A percentile compares a stretch with the other conserved stretches of the same genome.
Evolutionary conservation across 306 rosid genomes (phyloP).

Genomic region (Prunus armeniaca): DNA sequence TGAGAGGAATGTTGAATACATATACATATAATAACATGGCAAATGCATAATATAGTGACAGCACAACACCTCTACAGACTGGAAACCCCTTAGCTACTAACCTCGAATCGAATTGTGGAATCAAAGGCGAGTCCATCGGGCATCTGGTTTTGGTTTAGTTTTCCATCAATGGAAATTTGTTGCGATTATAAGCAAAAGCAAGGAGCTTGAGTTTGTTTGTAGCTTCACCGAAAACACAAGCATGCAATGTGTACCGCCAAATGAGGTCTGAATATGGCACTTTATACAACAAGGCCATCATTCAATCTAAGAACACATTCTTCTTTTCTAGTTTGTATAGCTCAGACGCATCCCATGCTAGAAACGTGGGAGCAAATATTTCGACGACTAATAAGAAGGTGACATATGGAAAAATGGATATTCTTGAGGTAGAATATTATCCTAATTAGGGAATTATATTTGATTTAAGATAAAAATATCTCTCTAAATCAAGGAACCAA

Average conservation of each 20-base stretch:
- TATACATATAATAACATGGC: conserved; percentile 2
- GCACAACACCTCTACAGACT: background rate
- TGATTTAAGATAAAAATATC: too few relatives aligned
- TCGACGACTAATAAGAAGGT: too few relatives aligned
- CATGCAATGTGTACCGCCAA: background rate
- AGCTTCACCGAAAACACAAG: background rate
- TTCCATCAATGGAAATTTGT: background rate
- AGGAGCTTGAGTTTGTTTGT: too few relatives aligned
- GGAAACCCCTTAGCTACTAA: background rate
- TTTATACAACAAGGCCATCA: background rate
- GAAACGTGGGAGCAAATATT: too few relatives aligned
- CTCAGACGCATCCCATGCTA: background rate
- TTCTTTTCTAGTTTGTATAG: background rate
- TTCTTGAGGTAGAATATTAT: too few relatives aligned
- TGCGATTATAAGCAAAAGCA: background rate
- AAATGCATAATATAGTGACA: background rate
- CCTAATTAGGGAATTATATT: too few relatives aligned
- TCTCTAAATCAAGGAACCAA: too few relatives aligned
- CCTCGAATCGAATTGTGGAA: background rate
- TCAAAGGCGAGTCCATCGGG: background rate
- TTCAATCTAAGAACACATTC: background rate
- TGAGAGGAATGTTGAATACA: conserved; percentile 37
- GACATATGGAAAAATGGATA: too few relatives aligned
- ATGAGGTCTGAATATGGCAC: background rate
- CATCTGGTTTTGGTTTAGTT: background rate